Evolutionary conservation across 495 filamentous ascomycete genomes (phyloP).

Genomic region (Cryomyces antarcticus): DNA sequence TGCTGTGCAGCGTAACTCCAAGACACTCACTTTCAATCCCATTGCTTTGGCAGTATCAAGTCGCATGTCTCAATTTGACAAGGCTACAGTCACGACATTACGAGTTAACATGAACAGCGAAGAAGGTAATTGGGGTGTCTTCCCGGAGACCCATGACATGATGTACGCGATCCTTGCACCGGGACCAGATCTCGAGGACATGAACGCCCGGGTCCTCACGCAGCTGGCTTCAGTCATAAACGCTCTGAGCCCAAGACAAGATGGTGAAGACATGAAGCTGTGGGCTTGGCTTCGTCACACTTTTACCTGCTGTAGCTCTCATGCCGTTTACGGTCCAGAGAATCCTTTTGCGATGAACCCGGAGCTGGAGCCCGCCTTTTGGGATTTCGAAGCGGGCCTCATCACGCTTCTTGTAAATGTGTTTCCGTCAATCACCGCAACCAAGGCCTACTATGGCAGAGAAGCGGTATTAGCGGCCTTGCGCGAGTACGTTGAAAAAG

Average conservation of each 20-base stretch:
- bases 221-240: conserved; percentile 1
- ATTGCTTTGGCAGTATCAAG: conserved; percentile 7
- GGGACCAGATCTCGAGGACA: conserved; percentile 4
- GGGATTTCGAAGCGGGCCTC: conserved; percentile 11
- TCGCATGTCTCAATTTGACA: conserved; percentile 9
- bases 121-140: conserved; percentile 3
- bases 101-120: conserved; percentile 2
- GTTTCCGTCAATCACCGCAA: conserved; percentile 7
- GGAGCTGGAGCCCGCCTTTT: conserved; percentile 9
- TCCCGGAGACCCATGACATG: conserved; percentile 10
- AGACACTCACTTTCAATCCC: conserved; percentile 22
- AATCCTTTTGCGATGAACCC: conserved; percentile 14
- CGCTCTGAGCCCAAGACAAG: neutral
- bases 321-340: conserved; percentile 11
- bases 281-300: conserved; percentile 4
- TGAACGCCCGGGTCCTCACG: conserved; percentile 5
- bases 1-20: conserved; percentile 23
- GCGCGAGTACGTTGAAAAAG: conserved; percentile 8
- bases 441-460: conserved; percentile 10
- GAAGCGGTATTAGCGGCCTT: conserved; percentile 10
- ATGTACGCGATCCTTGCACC: conserved; percentile 6
- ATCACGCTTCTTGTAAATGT: conserved; percentile 5
- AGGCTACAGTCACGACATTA: conserved; percentile 1
- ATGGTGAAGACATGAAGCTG: neutral
- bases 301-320: conserved; percentile 2